A percentile compares a stretch with the other conserved stretches of the same genome.
Conservation (phyloP, 805 yeast genomes). For the Zygosaccharomyces gambellarensis region DNA sequence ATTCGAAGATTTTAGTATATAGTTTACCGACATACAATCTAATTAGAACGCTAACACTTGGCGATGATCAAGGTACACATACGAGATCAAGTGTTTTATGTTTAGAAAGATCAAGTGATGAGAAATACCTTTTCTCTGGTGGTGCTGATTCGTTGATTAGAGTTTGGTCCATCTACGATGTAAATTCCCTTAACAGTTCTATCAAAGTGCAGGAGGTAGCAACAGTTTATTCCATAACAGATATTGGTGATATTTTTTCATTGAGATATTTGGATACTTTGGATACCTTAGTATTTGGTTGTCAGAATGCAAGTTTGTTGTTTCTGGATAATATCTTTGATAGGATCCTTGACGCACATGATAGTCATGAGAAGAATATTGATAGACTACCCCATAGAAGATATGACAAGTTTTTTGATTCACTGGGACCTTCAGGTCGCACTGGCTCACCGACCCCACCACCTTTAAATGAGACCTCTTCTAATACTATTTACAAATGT, state of each 20-base stretch:
- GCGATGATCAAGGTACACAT: slow-evolving; percentile 38
- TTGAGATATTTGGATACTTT: slow-evolving; percentile 59
- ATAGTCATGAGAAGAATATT: slow-evolving; percentile 24
- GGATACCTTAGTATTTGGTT: slow-evolving; percentile 72
- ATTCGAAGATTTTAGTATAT: slow-evolving; percentile 67
- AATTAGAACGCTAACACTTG: slow-evolving; percentile 42
- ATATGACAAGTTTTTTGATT: slow-evolving; percentile 83
- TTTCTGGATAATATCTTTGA: slow-evolving; percentile 49
- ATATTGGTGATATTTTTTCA: slow-evolving; percentile 91
- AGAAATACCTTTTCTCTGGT: slow-evolving; percentile 67
- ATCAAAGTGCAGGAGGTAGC: slow-evolving; percentile 45
- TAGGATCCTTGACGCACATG: slow-evolving; percentile 14
- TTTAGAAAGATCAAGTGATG: slow-evolving; percentile 49
- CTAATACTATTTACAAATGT: slow-evolving; percentile 7
- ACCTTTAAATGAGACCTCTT: slow-evolving; percentile 9
- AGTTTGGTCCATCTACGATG: slow-evolving; percentile 62
- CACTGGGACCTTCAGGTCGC: slow-evolving; percentile 76
- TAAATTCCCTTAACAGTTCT: slow-evolving; percentile 8
- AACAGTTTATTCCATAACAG: slow-evolving; percentile 77
- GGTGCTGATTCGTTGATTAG: slow-evolving; percentile 87
- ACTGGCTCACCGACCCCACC: slow-evolving; percentile 23
- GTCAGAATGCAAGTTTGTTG: slow-evolving; percentile 85
- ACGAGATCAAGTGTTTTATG: slow-evolving; percentile 53
- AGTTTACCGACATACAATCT: slow-evolving; percentile 60
- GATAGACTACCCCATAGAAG: slow-evolving; percentile 56